Evolutionary conservation across 202 grass and related monocot species (phyloP), one percentile per base, ranked within the genome.

Genomic region (Carex sylvatica): DNA sequence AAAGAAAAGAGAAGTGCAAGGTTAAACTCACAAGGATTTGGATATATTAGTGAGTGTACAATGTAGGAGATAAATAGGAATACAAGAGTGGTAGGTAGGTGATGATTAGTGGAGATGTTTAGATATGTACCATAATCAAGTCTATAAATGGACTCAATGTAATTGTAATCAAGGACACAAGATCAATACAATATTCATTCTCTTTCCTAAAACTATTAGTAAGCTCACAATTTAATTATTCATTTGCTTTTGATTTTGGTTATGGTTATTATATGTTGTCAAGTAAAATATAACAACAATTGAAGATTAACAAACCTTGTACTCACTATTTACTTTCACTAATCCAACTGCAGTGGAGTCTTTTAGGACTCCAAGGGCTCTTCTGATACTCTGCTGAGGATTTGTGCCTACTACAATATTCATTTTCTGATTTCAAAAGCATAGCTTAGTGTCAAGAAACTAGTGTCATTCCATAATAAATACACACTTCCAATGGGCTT

Each of bases 301-400:
- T n/a, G 19, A 61, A 81, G 15, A 64, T 61, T 22, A 35, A 75
- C 70, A 22, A 59, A 87, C 87, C 87, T 88, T 85, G 82, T 85
- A 88, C 61, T 85, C 83, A 75, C 83, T 88, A 56, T 88, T 85
- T 42, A 88, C 83, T 88, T 88, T 88, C 62, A 78, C 87, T 62
- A 88, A 82, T 78, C 87, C 87, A 49, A 88, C 83, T 38, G 59
- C 63, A 26, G 87, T 85, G 23, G 87, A 82, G 61, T 88, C 87
- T 76, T 88, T 88, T 26, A 88, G 38, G 33, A 74, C 87, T 81
- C 87, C 87, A 36, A 85, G 83, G 22, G 87, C 87, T 85, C 74
- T 85, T 82, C 87, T 88, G 59, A 88, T 85, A 22, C 87, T 85
- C 51, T 85, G 83, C 59, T 85, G 87, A 68, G 83, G 84, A 78